Percentiles rank a stretch among this genome's conserved stretches.
Conservation (phyloP, 305 asterid genomes). For the Lippia alba region DNA sequence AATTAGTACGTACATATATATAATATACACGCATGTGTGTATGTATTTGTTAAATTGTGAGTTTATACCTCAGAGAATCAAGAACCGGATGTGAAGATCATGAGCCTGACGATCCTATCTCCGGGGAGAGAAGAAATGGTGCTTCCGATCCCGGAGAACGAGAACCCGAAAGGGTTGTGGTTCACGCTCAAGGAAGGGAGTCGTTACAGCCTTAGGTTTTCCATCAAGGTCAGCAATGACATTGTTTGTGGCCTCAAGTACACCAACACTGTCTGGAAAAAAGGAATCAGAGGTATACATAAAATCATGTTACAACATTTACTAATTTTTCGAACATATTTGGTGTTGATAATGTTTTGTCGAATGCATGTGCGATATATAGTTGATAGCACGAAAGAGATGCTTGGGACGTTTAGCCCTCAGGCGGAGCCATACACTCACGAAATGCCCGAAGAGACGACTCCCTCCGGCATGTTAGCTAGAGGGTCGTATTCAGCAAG, state of each 20-base stretch:
- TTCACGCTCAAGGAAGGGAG: constrained; percentile 58
- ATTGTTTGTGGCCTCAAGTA: constrained; percentile 60
- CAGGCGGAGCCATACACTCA: constrained; percentile 72
- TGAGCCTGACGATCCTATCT: constrained; percentile 46
- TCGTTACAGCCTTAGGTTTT: constrained; percentile 44
- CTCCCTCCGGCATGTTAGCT: constrained; percentile 83
- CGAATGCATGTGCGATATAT: not conserved
- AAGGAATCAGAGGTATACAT: constrained; percentile 49
- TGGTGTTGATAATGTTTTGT: too few relatives aligned
- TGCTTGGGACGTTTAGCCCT: constrained; percentile 85
- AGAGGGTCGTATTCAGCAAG: constrained; percentile 78
- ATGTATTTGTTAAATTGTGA: not conserved
- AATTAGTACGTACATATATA: too few relatives aligned
- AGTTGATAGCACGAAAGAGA: constrained; percentile 76
- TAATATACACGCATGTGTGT: too few relatives aligned
- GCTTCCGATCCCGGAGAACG: constrained; percentile 48
- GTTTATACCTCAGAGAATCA: constrained; percentile 37
- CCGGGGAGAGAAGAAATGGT: constrained; percentile 40
- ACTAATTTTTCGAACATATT: too few relatives aligned
- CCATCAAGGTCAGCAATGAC: constrained; percentile 51
- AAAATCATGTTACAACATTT: too few relatives aligned
- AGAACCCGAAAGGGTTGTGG: constrained; percentile 54
- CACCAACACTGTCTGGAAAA: constrained; percentile 56
- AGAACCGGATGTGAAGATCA: constrained; percentile 56
- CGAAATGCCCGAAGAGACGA: constrained; percentile 74